Evolutionary conservation across 2,329 filamentous ascomycete genomes (phyloP).

Genomic region (Proliferodiscus dingleyae): DNA sequence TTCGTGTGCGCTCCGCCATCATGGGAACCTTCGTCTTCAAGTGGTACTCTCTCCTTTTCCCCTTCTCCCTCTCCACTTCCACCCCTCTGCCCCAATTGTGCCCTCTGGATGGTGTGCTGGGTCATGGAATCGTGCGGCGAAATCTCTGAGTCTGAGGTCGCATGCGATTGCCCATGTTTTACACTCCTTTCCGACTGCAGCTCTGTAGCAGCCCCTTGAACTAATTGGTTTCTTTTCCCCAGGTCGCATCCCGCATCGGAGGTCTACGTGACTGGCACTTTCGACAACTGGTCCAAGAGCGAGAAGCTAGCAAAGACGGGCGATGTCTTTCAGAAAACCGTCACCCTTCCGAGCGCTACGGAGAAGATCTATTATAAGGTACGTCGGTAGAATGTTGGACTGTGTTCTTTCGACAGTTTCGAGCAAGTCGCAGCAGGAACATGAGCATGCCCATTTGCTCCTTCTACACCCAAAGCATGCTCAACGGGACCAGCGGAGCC

Average conservation of each 20-base stretch:
- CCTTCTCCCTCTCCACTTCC: not conserved
- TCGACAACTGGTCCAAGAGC: constrained; percentile 89
- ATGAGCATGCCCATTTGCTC: constrained; percentile 16
- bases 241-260: constrained; percentile 80
- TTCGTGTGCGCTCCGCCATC: constrained; percentile 5
- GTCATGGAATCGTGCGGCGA: not conserved
- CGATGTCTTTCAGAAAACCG: constrained; percentile 72
- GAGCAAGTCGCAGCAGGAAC: not conserved
- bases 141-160: not conserved
- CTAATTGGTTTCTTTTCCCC: constrained; percentile 20
- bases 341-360: constrained; percentile 60
- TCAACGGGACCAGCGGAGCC: too few species aligned
- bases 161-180: not conserved
- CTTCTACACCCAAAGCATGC: too few species aligned
- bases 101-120: too few species aligned
- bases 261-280: constrained; percentile 92
- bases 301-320: constrained; percentile 75
- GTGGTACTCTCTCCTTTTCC: constrained; percentile 26
- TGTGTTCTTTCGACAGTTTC: too few species aligned
- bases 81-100: too few species aligned
- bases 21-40: constrained; percentile 36
- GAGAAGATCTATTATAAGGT: constrained; percentile 95
- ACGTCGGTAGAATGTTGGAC: constrained; percentile 29
- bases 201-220: not conserved
- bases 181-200: not conserved